Evolutionary conservation across 2,329 filamentous ascomycete species (phyloP), one percentile per base, ranked within the genome.

Genomic region (Ascochyta viciae-villosae): DNA sequence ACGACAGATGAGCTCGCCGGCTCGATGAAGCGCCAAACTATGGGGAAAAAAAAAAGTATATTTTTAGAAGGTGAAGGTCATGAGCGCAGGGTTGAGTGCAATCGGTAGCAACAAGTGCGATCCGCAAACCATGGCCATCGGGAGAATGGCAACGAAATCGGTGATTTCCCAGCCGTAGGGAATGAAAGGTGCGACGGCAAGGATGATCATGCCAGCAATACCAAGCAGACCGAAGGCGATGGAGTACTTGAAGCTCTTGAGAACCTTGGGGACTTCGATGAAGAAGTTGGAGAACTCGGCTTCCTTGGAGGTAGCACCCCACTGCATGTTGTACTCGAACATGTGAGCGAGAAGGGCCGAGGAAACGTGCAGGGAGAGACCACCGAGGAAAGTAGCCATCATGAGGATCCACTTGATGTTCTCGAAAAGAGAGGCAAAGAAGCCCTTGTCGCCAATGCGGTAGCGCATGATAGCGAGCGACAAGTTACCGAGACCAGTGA

Each of bases 281-380:
- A 92, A 93, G 77, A 94, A 94, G 77, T 92, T 91, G 43, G 88
- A 89, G 72, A 89, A 89, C 70, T 92, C 89, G 47, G 86, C 87
- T 78, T 95, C 91, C 78, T 95, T 95, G 45, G 87, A 84, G 0
- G 91, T 95, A 1, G 90, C 87, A 48, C 90, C 90, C 90, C 90
- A 94, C 3, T 84, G 86, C 89, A 93, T 93, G 77, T 94, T 83
- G 70, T 93, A 86, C 77, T 91, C 88, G 72, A 94, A 91, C 87
- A 93, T 91, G 78, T 94, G 91, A 3, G 87, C 83, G 42, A 94
- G 78, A 39, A 95, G 81, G 4, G 91, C 91, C 74, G 92, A 88
- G 33, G 87, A 90, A 50, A 95, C 85, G 77, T 94, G 90, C 37
- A 94, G 83, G 2, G 87, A 90, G 49, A 93, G 82, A 31, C 91